phyloP scores from a whole-genome alignment of 257 asterid genomes.

The Leonotis leonurus region DNA sequence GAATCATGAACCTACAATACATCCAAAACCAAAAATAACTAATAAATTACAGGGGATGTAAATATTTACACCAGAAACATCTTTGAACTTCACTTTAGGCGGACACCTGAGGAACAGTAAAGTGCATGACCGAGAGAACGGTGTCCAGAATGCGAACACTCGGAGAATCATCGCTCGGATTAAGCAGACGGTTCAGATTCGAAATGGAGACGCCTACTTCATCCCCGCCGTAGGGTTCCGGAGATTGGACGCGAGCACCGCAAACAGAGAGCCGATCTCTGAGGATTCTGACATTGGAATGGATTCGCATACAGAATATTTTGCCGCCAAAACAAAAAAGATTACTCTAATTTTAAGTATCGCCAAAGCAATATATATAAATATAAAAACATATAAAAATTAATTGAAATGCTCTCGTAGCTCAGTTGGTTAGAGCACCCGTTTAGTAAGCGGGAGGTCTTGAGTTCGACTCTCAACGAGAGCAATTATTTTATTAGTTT shows the following conservation, averaged over 20 bases:
- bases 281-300: constrained; percentile 32
- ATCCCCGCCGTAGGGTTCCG: constrained; percentile 22
- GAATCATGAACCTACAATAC: constrained; percentile 49
- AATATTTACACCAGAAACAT: background rate
- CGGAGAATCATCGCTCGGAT: constrained; percentile 41
- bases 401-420: constrained; percentile 16
- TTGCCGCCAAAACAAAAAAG: no score
- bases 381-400: no score
- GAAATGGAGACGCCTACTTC: constrained; percentile 32
- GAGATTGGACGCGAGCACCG: constrained; percentile 51
- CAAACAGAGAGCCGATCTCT: constrained; percentile 47
- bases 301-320: no score
- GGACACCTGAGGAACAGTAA: constrained; percentile 64
- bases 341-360: no score
- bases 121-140: constrained; percentile 71
- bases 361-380: no score
- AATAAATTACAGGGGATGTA: background rate
- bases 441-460: constrained; percentile 96
- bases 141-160: constrained; percentile 49
- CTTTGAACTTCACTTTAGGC: background rate
- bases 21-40: background rate
- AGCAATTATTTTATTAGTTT: background rate
- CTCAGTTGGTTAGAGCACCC: constrained; percentile 57
- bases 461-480: constrained; percentile 74
- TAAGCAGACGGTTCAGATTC: constrained; percentile 54